Base-by-base conservation (phyloP, 1,139 yeast species). In the Scheffersomyces insectosa region DNA sequence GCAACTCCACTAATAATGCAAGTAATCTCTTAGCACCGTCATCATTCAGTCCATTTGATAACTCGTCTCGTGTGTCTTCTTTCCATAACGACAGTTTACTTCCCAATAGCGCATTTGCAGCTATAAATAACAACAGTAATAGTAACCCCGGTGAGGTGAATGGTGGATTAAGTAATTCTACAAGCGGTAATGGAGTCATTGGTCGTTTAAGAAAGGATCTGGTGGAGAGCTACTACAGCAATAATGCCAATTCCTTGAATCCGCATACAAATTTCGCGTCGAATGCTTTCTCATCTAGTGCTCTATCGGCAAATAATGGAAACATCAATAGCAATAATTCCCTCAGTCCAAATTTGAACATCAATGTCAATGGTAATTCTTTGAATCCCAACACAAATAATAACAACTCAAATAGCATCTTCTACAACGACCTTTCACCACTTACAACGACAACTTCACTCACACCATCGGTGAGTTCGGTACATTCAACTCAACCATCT, bases 391-490 rank as follows among this genome's bases (percentile, higher is more conserved):
- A 30, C 25, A 37, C 36, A 34, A 40, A 16, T 30, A 37, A 12
- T 33, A 37, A 36, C 9, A 20, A 20, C 25, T 20, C 48, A 20
- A 42, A 43, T 36, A 45, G 47, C 35, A 42, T 53, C 36, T 38
- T 48, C 14, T 49, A 48, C 41, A 50, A 53, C 37, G 79, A 73
- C 23, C 55, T 74, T 38, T 67, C 75, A 14, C 79, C 79, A 1
- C 54, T 73, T 39, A 72, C 79, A 11, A 73, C 79, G 2, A 71
- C 77, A 13, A 72, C 77, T 0, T 72, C 78, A 3, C 60, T 70
- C 36, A 70, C 79, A 0, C 77, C 75, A 0, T 71, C 77, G 5
- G 58, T 70, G 5, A 63, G 66, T 31, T 72, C 77, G 2, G 52
- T 71, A 12, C 77, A 73, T 47, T 72, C 76, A 20, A 62, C 72